A percentile compares a stretch with the other conserved stretches of the same genome.
Evolutionary conservation across 2,329 filamentous ascomycete genomes (phyloP).

Genomic region (Nothopassalora personata): DNA sequence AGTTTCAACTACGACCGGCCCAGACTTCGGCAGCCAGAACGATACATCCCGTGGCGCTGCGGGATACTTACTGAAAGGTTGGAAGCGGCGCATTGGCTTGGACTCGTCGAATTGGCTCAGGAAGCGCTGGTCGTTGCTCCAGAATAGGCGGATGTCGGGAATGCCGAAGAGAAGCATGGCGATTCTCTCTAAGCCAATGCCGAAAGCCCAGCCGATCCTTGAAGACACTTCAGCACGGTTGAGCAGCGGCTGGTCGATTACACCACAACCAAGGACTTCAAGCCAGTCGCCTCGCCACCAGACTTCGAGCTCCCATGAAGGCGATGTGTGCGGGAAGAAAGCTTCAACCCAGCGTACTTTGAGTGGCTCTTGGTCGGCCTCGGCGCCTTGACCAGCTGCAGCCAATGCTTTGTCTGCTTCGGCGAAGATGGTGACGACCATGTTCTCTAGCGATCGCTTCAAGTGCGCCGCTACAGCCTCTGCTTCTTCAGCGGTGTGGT

Average conservation of each 20-base stretch:
- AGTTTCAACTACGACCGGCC: constrained; percentile 27
- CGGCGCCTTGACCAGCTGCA: constrained; percentile 34
- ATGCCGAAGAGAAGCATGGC: constrained; percentile 97
- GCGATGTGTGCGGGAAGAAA: constrained; percentile 95
- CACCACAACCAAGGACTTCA: constrained; percentile 87
- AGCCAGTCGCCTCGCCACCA: constrained; percentile 94
- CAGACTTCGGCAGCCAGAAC: constrained; percentile 67
- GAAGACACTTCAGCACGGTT: constrained; percentile 68
- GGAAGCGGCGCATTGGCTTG: constrained; percentile 58
- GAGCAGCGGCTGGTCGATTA: constrained; percentile 78
- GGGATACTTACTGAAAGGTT: constrained; percentile 87
- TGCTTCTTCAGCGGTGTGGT: constrained; percentile 70
- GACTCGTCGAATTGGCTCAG: constrained; percentile 66
- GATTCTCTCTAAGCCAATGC: constrained; percentile 86
- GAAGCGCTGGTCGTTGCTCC: constrained; percentile 81
- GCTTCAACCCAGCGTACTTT: constrained; percentile 92
- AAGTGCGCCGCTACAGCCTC: constrained; percentile 79
- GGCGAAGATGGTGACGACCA: constrained; percentile 84
- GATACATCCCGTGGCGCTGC: constrained; percentile 86
- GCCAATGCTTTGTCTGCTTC: constrained; percentile 63
- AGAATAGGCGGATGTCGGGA: constrained; percentile 93
- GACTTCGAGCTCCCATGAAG: constrained; percentile 93
- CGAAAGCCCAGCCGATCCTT: constrained; percentile 90
- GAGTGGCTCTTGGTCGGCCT: constrained; percentile 59
- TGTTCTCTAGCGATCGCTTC: constrained; percentile 80